phyloP scores from a whole-genome alignment of 1,139 yeast species.

The Tardiomyces blankii region DNA sequence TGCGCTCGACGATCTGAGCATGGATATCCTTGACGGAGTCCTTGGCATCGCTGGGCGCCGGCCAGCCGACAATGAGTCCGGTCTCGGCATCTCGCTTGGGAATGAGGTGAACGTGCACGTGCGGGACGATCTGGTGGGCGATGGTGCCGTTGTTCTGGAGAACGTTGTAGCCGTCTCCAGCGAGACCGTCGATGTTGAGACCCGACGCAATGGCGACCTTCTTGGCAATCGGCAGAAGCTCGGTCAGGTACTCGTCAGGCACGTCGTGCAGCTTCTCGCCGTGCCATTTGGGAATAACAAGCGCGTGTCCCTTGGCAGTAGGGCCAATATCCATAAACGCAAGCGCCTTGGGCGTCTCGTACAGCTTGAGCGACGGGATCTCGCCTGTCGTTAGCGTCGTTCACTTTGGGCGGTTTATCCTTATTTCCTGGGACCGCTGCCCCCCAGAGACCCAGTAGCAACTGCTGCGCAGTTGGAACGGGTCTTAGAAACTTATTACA shows the following conservation, averaged over 20 bases:
- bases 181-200: constrained; percentile 49
- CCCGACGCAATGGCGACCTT: constrained; percentile 61
- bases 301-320: constrained; percentile 75
- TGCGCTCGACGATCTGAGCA: constrained; percentile 43
- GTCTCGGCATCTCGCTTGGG: constrained; percentile 62
- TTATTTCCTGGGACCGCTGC: no score
- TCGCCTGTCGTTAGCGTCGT: constrained; percentile 38
- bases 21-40: constrained; percentile 59
- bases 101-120: constrained; percentile 92
- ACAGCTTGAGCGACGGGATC: constrained; percentile 79
- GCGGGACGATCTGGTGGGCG: constrained; percentile 92
- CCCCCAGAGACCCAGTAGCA: no score
- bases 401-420: no score
- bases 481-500: no score
- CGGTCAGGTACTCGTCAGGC: constrained; percentile 83
- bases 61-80: constrained; percentile 89
- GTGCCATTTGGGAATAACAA: constrained; percentile 83
- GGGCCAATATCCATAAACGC: constrained; percentile 93
- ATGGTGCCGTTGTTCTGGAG: constrained; percentile 87
- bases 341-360: constrained; percentile 68
- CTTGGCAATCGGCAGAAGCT: constrained; percentile 78
- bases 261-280: constrained; percentile 86
- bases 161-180: constrained; percentile 75
- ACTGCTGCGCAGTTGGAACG: no score
- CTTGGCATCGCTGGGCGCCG: constrained; percentile 49